Evolutionary conservation across 2,329 filamentous ascomycete genomes (phyloP), one percentile per base, ranked within the genome.

Genomic region (Trichoderma semiorbis): DNA sequence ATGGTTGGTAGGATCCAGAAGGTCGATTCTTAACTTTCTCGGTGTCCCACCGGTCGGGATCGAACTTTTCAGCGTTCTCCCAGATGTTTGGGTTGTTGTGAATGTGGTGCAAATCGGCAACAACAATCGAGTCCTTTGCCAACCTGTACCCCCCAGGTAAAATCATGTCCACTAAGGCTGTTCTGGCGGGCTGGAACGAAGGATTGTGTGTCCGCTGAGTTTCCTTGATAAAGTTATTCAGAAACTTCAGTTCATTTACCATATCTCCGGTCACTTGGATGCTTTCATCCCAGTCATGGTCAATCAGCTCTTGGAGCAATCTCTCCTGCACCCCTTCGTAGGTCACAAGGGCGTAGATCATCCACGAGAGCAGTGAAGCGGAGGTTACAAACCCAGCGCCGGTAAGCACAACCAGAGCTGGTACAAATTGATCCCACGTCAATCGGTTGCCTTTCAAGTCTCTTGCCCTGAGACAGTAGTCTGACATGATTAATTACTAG

Each of bases 371-470:
- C 3, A 90, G 82, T 0, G 87, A 86, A 3, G 84, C 85, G 0
- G 86, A 90, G 0, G 88, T 90, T 1, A 86, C 88, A 80, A 90
- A 90, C 26, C 89, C 89, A 2, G 88, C 88, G 5, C 82, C 88
- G 0, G 84, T 87, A 10, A 84, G 83, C 4, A 89, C 86, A 2
- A 89, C 79, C 0, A 89, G 79, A 0, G 78, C 75, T 0, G 74
- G 72, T 53, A 75, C 75, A 34, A 81, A 75, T 1, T 76, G 75
- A 11, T 75, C 67, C 0, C 81, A 78, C 0, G 87, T 34, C 1
- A 90, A 78, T 72, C 87, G 86, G 69, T 88, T 82, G 39, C 88
- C 88, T 61, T 87, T 85, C 74, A 77, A 83, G 72, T 90, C 88
- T 10, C 81, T 83, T 4, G 87, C 88, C 16, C 87, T 85, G 3